Conservation (phyloP, 1,284 basidiomycete species). For the Golubevia pallescens region DNA sequence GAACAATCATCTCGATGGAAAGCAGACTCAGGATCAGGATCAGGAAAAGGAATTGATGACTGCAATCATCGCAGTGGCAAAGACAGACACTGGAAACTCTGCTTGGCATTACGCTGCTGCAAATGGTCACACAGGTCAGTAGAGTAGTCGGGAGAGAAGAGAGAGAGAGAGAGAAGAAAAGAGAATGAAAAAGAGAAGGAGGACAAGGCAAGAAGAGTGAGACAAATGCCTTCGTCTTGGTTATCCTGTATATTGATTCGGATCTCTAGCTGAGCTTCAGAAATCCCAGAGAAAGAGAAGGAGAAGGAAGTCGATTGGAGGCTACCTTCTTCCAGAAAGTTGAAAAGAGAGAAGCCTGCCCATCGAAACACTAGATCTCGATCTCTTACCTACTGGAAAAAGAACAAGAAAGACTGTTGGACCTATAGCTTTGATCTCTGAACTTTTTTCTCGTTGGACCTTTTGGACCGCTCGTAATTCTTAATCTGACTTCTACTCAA, state of each 20-base stretch:
- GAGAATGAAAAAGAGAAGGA: not conserved
- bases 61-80: not conserved
- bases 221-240: too few relatives aligned
- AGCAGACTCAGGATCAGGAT: not conserved
- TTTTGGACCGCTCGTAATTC: not conserved
- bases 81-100: slow-evolving; percentile 47
- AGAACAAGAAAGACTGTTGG: not conserved
- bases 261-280: too few relatives aligned
- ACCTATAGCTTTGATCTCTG: not conserved
- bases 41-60: not conserved
- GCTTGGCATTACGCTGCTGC: slow-evolving; percentile 51
- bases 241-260: too few relatives aligned
- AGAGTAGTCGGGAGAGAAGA: not conserved
- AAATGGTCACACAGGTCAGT: slow-evolving; percentile 44
- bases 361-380: too few relatives aligned
- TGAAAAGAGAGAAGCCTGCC: too few relatives aligned
- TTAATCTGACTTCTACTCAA: not conserved
- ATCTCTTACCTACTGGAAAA: too few relatives aligned
- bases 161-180: not conserved
- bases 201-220: not conserved
- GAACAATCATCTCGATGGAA: slow-evolving; percentile 4
- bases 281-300: too few relatives aligned
- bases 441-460: not conserved
- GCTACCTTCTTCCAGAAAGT: too few relatives aligned
- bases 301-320: too few relatives aligned